Base-by-base conservation (phyloP, 2,329 filamentous ascomycete genomes). In the Colletotrichum karsti region DNA sequence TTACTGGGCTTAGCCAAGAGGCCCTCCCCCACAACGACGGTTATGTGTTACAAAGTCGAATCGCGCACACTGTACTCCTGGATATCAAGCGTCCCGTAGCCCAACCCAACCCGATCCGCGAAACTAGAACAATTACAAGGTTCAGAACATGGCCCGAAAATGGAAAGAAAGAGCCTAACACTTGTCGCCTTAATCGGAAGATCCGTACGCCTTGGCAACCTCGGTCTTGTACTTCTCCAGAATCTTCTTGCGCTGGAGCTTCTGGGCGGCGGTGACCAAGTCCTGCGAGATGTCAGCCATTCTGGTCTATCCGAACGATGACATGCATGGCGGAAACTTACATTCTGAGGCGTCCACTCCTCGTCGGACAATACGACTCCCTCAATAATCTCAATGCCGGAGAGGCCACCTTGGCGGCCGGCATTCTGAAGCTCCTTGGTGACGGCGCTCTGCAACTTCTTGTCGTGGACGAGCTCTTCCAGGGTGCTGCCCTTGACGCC, bases 271-370 rank as follows among this genome's bases (percentile, higher is more conserved):
- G 53, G 91, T 92, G 62, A 91, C 87, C 63, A 90, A 84, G 63
- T 85, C 84, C 90, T 92, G 71, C 60, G 62, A 42, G 6, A 33
- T 69, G 72, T 80, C 76, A 80, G 79, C 22, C 35, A 42, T 35
- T 12, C 4, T 12, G 24, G 35, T 20, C 8, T 7, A 20, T 51
- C 20, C 26, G 24, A 18, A 18, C 1, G 6, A 7, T 22, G 7
- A 8, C 20, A 15, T n/a, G 20, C 9, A 62, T 9, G 8, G n/a
- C 35, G n/a, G 20, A 53, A 28, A 84, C 89, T 86, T 79, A 92
- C 90, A 74, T 92, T 93, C 72, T 92, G 89, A 48, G 91, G 89
- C 9, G 90, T 93, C 91, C 91, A 93, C 78, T 93, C 91, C 79
- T 93, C 91, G 70, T 92, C 90, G 0, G 89, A 88, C 72, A 93